Evolutionary conservation across 805 yeast genomes (phyloP).

Genomic region (Jamesozyma rosinii): DNA sequence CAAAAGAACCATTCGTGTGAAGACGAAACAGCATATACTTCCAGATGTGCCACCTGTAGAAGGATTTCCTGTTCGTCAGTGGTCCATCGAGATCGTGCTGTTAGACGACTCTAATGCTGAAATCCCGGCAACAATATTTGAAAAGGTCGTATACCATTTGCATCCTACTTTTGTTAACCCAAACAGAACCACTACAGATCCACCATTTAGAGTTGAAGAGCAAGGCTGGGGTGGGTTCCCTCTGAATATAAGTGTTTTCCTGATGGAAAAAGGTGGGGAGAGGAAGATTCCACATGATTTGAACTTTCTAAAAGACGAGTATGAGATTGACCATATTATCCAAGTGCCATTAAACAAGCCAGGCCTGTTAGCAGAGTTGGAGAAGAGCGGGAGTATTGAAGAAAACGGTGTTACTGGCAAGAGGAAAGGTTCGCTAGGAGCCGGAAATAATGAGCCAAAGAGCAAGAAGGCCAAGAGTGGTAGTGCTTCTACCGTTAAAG

Average conservation of each 20-base stretch:
- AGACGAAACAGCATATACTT: constrained; percentile 75
- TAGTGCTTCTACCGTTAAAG: constrained; percentile 44
- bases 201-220: constrained; percentile 83
- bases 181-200: constrained; percentile 63
- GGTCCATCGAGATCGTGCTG: constrained; percentile 74
- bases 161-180: constrained; percentile 96
- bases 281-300: constrained; percentile 80
- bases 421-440: constrained; percentile 12
- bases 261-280: constrained; percentile 87
- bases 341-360: constrained; percentile 72
- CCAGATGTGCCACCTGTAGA: constrained; percentile 80
- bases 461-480: constrained; percentile 43
- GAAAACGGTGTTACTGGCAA: constrained; percentile 27
- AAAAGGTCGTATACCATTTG: constrained; percentile 83
- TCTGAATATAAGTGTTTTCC: constrained; percentile 65
- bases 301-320: constrained; percentile 71
- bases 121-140: constrained; percentile 82
- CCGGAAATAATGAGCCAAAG: constrained; percentile 31
- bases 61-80: constrained; percentile 87
- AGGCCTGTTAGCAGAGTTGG: constrained; percentile 56
- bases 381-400: constrained; percentile 80
- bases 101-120: constrained; percentile 75
- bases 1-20: constrained; percentile 78
- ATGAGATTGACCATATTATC: constrained; percentile 69
- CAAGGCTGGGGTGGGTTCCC: constrained; percentile 99